Evolutionary conservation across 306 rosid genomes (phyloP).

Genomic region (Canavalia gladiata): DNA sequence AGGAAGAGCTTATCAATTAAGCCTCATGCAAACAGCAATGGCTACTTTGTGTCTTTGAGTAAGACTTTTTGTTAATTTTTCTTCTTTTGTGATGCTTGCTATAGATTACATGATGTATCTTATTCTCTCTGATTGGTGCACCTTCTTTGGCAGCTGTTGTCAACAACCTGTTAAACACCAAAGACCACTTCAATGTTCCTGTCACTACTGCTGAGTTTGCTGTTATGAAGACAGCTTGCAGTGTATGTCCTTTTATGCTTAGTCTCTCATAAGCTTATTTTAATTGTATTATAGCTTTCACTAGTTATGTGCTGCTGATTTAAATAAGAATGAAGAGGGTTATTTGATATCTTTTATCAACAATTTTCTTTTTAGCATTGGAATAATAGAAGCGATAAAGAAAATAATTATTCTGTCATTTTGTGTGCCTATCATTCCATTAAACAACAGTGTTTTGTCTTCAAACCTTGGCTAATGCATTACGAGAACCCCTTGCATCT

Average conservation of each 20-base stretch:
- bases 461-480: constrained; percentile 36
- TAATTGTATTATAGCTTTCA: constrained; percentile 21
- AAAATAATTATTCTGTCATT: constrained; percentile 23
- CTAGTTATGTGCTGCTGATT: constrained; percentile 18
- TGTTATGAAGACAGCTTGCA: constrained; percentile 95
- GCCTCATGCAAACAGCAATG: constrained; percentile 70
- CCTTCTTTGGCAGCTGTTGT: constrained; percentile 73
- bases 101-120: constrained; percentile 14
- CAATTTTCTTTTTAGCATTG: constrained; percentile 21
- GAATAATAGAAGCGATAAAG: background rate
- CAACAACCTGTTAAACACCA: constrained; percentile 68
- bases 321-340: constrained; percentile 29
- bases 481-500: constrained; percentile 32
- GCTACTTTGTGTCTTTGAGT: constrained; percentile 88
- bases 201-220: constrained; percentile 84
- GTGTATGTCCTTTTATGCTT: constrained; percentile 65
- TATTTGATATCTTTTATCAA: constrained; percentile 41
- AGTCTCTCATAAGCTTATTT: constrained; percentile 2
- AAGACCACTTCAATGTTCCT: constrained; percentile 72
- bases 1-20: constrained; percentile 89
- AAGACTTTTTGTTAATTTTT: constrained; percentile 50
- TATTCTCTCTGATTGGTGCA: constrained; percentile 20
- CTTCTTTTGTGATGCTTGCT: constrained; percentile 14
- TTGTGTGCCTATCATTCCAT: background rate
- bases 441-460: constrained; percentile 18